A percentile compares a stretch with the other conserved stretches of the same genome.
These are phyloP conservation scores for Nelumbo lutea DNA, from an alignment of 164 flowering plant species.

Conservation along the genomic window DNA sequence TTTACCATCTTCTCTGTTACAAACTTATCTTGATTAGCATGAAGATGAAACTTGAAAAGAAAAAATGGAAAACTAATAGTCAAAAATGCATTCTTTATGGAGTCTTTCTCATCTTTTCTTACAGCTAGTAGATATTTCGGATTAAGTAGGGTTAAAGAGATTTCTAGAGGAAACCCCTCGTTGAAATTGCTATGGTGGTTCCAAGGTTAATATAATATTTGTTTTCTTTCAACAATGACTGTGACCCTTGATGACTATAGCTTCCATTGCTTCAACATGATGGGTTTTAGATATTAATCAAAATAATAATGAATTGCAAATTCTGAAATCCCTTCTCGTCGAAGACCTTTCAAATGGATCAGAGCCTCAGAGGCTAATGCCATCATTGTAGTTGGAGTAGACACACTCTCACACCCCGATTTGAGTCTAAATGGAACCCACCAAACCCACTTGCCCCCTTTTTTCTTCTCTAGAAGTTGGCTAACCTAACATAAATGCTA, in stretches of 20 bases:
- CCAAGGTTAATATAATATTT: background rate
- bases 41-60: conserved; percentile 1
- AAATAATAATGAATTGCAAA: background rate
- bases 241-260: background rate
- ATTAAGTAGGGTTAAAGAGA: background rate
- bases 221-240: too few species aligned
- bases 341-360: background rate
- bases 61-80: too few species aligned
- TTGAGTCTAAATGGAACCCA: background rate
- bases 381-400: conserved; percentile 9
- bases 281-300: background rate
- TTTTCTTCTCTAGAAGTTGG: conserved; percentile 29
- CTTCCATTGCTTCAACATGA: background rate
- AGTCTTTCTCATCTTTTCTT: conserved; percentile 9
- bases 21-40: background rate
- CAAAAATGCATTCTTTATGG: background rate
- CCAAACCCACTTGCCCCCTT: conserved; percentile 23
- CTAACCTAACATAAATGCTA: conserved; percentile 30
- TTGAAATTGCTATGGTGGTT: conserved; percentile 1
- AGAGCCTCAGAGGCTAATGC: conserved; percentile 6
- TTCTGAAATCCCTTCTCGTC: background rate
- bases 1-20: background rate
- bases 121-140: background rate
- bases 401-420: conserved; percentile 10
- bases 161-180: background rate